These are phyloP conservation scores for Pseudopyrenochaeta lycopersici DNA, from an alignment of 2,329 filamentous ascomycete genomes.

Conservation along the genomic window DNA sequence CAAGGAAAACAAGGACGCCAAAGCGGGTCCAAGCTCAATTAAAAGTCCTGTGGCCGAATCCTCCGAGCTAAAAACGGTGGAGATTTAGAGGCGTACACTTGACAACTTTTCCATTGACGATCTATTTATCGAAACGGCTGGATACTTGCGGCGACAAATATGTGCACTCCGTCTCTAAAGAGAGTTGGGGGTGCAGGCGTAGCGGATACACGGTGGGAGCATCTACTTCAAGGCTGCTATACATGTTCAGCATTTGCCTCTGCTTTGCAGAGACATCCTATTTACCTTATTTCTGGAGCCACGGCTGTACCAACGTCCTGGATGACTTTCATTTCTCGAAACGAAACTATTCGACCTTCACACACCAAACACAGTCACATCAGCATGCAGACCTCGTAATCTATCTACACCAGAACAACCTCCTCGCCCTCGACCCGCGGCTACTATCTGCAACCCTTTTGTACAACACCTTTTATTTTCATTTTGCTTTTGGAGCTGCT, in stretches of 20 bases:
- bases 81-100: slow-evolving; percentile 48
- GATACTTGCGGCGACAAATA: slow-evolving; percentile 32
- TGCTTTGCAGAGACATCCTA: slow-evolving; percentile 4
- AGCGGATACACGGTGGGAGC: slow-evolving; percentile 13
- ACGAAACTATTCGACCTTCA: neutral
- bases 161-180: slow-evolving; percentile 12
- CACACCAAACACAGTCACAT: slow-evolving; percentile 3
- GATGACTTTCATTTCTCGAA: slow-evolving; percentile 17
- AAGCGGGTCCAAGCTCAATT: slow-evolving; percentile 28
- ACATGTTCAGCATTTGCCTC: slow-evolving; percentile 19
- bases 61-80: slow-evolving; percentile 59
- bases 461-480: slow-evolving; percentile 19
- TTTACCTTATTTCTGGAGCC: slow-evolving; percentile 7
- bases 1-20: slow-evolving; percentile 47
- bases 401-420: slow-evolving; percentile 4
- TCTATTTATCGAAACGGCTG: slow-evolving; percentile 38
- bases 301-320: slow-evolving; percentile 20
- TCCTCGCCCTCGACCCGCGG: neutral
- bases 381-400: slow-evolving; percentile 4
- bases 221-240: slow-evolving; percentile 21
- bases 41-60: slow-evolving; percentile 41
- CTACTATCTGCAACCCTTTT: slow-evolving; percentile 12
- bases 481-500: slow-evolving; percentile 7
- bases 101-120: slow-evolving; percentile 20
- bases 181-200: slow-evolving; percentile 32